Conservation (phyloP, 2,329 filamentous ascomycete species). For the Botrytis sinoallii region DNA sequence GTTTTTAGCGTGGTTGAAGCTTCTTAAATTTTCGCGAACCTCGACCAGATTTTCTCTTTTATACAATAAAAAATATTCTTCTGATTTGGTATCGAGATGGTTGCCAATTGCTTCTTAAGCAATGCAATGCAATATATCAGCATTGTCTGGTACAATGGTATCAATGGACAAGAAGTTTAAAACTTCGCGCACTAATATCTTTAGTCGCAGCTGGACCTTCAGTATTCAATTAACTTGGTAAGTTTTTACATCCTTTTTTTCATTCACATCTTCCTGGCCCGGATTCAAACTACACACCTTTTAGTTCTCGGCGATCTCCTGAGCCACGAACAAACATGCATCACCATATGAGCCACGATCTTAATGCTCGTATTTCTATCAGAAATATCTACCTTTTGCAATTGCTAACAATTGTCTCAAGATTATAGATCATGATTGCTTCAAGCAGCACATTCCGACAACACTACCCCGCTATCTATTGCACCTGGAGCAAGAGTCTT, state of each 20-base stretch:
- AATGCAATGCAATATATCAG: neutral
- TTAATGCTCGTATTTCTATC: conserved; percentile 13
- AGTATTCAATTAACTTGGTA: conserved; percentile 2
- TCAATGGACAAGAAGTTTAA: neutral
- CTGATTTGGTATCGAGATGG: neutral
- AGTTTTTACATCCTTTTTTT: conserved; percentile 28
- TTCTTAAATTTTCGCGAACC: conserved; percentile 15
- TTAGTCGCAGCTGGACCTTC: neutral
- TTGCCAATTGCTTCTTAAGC: neutral
- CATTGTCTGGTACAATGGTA: neutral
- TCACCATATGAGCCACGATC: conserved; percentile 65
- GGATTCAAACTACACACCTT: conserved; percentile 26
- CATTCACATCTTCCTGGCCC: neutral
- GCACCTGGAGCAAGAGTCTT: neutral
- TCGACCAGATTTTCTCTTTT: neutral
- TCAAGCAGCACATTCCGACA: neutral
- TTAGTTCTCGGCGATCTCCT: conserved; percentile 37
- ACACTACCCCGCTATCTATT: neutral
- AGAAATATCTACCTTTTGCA: conserved; percentile 21
- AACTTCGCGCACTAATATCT: neutral
- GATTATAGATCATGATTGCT: neutral
- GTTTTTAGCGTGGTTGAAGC: neutral
- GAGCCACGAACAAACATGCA: conserved; percentile 58
- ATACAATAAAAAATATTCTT: neutral
- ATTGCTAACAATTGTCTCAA: conserved; percentile 23